These are phyloP conservation scores for Aeminium ludgeri DNA, from an alignment of 495 filamentous ascomycete species.

Conservation along the genomic window DNA sequence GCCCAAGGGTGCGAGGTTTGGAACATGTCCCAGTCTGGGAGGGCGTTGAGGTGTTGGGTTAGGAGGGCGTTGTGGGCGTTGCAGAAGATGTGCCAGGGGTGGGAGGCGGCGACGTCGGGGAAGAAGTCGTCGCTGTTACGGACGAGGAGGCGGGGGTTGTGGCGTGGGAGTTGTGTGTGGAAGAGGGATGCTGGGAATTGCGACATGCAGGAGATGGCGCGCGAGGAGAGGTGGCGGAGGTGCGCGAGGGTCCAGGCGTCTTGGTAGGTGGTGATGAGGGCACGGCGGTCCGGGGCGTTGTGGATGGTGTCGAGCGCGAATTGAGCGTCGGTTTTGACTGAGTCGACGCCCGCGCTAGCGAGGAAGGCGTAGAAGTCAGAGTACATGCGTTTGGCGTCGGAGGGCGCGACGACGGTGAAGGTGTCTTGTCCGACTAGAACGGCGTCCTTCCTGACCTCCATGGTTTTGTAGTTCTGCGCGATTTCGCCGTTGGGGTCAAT, in stretches of 20 bases:
- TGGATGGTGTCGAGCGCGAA: constrained; percentile 65
- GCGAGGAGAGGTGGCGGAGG: constrained; percentile 57
- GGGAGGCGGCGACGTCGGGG: constrained; percentile 55
- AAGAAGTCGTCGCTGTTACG: constrained; percentile 94
- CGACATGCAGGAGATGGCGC: constrained; percentile 85
- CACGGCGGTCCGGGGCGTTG: constrained; percentile 46
- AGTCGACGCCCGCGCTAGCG: constrained; percentile 48
- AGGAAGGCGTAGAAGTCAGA: constrained; percentile 85
- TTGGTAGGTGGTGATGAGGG: constrained; percentile 57
- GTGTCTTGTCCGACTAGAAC: constrained; percentile 37
- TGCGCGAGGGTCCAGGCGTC: constrained; percentile 72
- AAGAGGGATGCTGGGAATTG: constrained; percentile 70
- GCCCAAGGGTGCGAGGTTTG: constrained; percentile 68
- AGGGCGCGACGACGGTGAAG: constrained; percentile 56
- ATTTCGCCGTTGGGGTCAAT: constrained; percentile 56
- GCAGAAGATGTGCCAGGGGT: constrained; percentile 87
- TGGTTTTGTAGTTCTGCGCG: constrained; percentile 60
- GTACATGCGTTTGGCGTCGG: constrained; percentile 62
- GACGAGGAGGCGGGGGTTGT: constrained; percentile 49
- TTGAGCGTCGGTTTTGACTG: constrained; percentile 83
- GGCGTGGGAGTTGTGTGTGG: constrained; percentile 58
- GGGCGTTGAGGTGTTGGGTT: constrained; percentile 51
- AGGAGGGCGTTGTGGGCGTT: constrained; percentile 86
- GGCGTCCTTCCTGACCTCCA: constrained; percentile 39
- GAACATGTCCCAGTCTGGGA: constrained; percentile 99